Percentiles rank a stretch among this genome's conserved stretches.
Evolutionary conservation across 805 yeast genomes (phyloP).

Genomic region (Metschnikowia cubensis): DNA sequence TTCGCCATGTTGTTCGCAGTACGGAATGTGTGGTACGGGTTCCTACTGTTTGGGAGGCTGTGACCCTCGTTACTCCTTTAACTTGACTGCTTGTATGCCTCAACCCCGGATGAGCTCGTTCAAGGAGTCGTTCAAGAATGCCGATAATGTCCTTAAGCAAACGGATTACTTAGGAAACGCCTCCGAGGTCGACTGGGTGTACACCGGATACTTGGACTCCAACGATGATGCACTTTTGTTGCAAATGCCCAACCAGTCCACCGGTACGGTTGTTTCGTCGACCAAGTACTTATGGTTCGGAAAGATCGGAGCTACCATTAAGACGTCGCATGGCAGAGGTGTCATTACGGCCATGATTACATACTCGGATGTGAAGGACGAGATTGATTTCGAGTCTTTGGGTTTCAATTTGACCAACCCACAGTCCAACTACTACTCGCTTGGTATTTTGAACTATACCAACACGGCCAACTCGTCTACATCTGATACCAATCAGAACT

Average conservation of each 20-base stretch:
- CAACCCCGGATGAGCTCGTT: slow-evolving; percentile 66
- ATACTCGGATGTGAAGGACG: slow-evolving; percentile 83
- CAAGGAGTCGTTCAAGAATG: slow-evolving; percentile 38
- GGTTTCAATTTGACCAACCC: slow-evolving; percentile 66
- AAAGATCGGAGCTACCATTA: slow-evolving; percentile 61
- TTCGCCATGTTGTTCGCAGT: slow-evolving; percentile 81
- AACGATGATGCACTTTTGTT: slow-evolving; percentile 52
- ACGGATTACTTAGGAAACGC: slow-evolving; percentile 65
- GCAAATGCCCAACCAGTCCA: slow-evolving; percentile 73
- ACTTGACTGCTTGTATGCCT: slow-evolving; percentile 74
- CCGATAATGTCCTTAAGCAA: slow-evolving; percentile 23
- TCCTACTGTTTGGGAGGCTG: slow-evolving; percentile 82
- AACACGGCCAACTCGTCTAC: slow-evolving; percentile 46
- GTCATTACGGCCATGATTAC: slow-evolving; percentile 80
- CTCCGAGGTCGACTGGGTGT: slow-evolving; percentile 63
- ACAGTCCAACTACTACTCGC: slow-evolving; percentile 77
- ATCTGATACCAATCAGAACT: slow-evolving; percentile 59
- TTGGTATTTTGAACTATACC: slow-evolving; percentile 67
- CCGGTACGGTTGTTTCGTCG: slow-evolving; percentile 79
- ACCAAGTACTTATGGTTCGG: slow-evolving; percentile 87
- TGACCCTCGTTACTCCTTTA: slow-evolving; percentile 68
- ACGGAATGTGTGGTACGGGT: slow-evolving; percentile 79
- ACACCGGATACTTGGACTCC: slow-evolving; percentile 53
- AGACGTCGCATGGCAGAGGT: slow-evolving; percentile 73
- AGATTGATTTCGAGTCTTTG: slow-evolving; percentile 82